These are phyloP conservation scores for Cyclostephanos tholiformis DNA, from an alignment of 108 stramenopile species.

Conservation along the genomic window DNA sequence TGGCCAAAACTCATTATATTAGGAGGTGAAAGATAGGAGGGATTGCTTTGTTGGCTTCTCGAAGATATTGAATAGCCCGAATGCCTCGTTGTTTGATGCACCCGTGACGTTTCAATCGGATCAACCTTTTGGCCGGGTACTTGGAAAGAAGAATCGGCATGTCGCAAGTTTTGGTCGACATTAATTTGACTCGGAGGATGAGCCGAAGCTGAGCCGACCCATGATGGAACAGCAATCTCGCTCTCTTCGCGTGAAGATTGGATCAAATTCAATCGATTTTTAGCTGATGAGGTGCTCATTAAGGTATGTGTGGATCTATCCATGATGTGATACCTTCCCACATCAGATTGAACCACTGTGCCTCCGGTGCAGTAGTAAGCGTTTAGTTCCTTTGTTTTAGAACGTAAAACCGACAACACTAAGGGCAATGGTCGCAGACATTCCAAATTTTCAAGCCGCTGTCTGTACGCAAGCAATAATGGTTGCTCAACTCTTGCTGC, in stretches of 20 bases:
- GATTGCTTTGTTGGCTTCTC: slow-evolving; percentile 24
- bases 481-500: slow-evolving; percentile 39
- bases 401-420: slow-evolving; percentile 60
- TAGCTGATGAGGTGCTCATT: slow-evolving; percentile 75
- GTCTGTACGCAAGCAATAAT: slow-evolving; percentile 82
- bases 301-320: slow-evolving; percentile 84
- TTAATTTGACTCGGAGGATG: slow-evolving; percentile 17
- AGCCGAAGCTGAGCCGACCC: slow-evolving; percentile 40
- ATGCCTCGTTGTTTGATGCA: slow-evolving; percentile 7
- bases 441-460: slow-evolving; percentile 84
- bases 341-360: slow-evolving; percentile 66
- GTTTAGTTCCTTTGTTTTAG: slow-evolving; percentile 47
- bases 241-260: slow-evolving; percentile 58
- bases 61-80: slow-evolving; percentile 2
- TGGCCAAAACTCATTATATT: slow-evolving; percentile 17
- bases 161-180: slow-evolving; percentile 5
- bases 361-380: slow-evolving; percentile 88
- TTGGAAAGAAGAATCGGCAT: slow-evolving; percentile 8
- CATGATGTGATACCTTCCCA: slow-evolving; percentile 86
- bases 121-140: slow-evolving; percentile 17
- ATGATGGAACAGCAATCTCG: slow-evolving; percentile 37
- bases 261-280: slow-evolving; percentile 73
- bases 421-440: slow-evolving; percentile 77
- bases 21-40: slow-evolving; percentile 18
- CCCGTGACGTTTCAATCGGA: slow-evolving; percentile 3